phyloP scores from a whole-genome alignment of 371 early-diverging fungal species.

The Umbelopsis sp. region DNA sequence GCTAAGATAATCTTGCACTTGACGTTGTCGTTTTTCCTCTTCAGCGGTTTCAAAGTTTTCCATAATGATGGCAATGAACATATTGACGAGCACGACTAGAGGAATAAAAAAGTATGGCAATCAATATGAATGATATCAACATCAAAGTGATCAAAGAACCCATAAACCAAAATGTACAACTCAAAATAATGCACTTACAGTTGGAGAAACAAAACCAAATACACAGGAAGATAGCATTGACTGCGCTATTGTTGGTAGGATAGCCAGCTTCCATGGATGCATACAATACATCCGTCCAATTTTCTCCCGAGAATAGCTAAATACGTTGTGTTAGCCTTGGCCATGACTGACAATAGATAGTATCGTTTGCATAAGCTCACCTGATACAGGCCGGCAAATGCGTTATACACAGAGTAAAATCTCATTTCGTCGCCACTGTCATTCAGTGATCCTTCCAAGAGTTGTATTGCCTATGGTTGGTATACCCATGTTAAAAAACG shows the following conservation, averaged over 20 bases:
- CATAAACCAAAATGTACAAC: no score
- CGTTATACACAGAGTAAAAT: slow-evolving; percentile 66
- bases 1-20: slow-evolving; percentile 52
- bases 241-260: slow-evolving; percentile 40
- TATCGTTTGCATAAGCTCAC: slow-evolving; percentile 28
- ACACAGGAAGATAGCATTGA: slow-evolving; percentile 59
- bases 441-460: slow-evolving; percentile 53
- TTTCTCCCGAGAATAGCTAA: slow-evolving; percentile 70
- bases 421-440: slow-evolving; percentile 53
- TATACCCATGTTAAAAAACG: background rate
- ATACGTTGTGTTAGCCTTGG: background rate
- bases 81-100: slow-evolving; percentile 61
- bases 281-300: slow-evolving; percentile 70
- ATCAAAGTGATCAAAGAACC: no score
- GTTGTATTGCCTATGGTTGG: slow-evolving; percentile 41
- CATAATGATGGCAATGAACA: slow-evolving; percentile 70
- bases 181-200: slow-evolving; percentile 43
- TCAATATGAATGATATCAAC: no score
- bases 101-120: background rate
- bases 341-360: background rate
- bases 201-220: slow-evolving; percentile 70
- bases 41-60: slow-evolving; percentile 69
- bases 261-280: slow-evolving; percentile 52
- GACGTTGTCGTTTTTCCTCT: slow-evolving; percentile 60
- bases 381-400: slow-evolving; percentile 65